phyloP scores from a whole-genome alignment of 192 early-diverging fungal genomes.

The Backusella circina region DNA sequence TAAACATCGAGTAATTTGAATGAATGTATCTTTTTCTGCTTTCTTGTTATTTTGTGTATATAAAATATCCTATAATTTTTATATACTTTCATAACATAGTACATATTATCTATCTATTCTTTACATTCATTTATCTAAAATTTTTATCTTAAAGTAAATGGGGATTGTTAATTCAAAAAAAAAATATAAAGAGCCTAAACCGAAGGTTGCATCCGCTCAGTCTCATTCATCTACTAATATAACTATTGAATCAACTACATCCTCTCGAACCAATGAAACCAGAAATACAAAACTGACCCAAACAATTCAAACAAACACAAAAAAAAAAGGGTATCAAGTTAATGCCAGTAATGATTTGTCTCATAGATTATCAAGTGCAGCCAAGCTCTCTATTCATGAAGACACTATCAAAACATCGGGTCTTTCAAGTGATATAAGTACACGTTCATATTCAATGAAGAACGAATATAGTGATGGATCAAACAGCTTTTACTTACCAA shows the following conservation, averaged over 20 bases:
- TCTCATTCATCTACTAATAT: background rate
- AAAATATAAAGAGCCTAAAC: background rate
- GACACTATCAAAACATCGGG: background rate
- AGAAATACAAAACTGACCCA: background rate
- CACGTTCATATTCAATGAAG: background rate
- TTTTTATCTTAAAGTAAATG: constrained; percentile 2
- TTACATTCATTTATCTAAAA: background rate
- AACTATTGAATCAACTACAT: background rate
- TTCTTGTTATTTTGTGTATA: background rate
- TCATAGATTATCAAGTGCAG: background rate
- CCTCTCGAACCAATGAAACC: background rate
- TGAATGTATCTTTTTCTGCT: background rate
- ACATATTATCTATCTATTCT: background rate
- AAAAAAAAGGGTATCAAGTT: background rate
- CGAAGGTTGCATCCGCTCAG: background rate
- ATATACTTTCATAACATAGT: background rate
- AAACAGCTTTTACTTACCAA: constrained; percentile 13
- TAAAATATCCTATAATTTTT: background rate
- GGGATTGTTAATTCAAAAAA: constrained; percentile 6
- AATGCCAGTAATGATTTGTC: background rate
- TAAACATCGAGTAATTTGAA: background rate
- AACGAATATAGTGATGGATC: background rate
- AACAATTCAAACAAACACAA: background rate
- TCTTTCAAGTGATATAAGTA: background rate
- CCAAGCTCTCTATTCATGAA: background rate